These are phyloP conservation scores for Purpureocillium takamizusanense DNA, from an alignment of 2,329 filamentous ascomycete species.

Conservation along the genomic window DNA sequence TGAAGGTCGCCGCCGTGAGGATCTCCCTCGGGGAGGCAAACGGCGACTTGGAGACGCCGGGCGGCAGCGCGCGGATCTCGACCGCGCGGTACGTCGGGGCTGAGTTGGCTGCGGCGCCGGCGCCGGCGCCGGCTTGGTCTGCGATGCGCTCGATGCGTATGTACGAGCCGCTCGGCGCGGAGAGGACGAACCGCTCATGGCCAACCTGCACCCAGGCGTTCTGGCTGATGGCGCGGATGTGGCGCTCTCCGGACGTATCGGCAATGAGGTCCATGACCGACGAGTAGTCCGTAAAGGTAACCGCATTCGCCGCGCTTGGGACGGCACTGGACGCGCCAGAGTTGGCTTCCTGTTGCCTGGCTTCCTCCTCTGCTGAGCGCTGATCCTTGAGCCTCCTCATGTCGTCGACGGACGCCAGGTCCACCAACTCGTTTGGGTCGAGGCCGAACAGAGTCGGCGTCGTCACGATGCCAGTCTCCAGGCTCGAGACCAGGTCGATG, in stretches of 20 bases:
- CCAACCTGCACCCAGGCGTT: constrained; percentile 77
- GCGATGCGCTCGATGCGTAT: constrained; percentile 39
- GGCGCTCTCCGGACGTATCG: constrained; percentile 68
- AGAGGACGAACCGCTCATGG: constrained; percentile 62
- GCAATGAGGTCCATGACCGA: constrained; percentile 85
- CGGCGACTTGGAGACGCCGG: constrained; percentile 40
- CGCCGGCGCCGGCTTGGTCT: constrained; percentile 1
- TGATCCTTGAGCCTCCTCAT: constrained; percentile 46
- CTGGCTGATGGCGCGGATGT: constrained; percentile 67
- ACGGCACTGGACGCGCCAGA: constrained; percentile 3
- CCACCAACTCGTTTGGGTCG: constrained; percentile 69
- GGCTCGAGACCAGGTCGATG: constrained; percentile 87
- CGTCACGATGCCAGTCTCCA: constrained; percentile 78
- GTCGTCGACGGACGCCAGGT: constrained; percentile 53
- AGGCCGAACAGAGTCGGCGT: constrained; percentile 90
- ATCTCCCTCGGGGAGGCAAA: constrained; percentile 63
- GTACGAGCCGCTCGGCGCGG: constrained; percentile 53
- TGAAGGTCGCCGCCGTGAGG: constrained; percentile 55
- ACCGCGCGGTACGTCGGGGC: constrained; percentile 30
- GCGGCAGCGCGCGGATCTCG: constrained; percentile 39
- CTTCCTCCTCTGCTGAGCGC: constrained; percentile 35
- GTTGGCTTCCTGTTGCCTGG: constrained; percentile 8
- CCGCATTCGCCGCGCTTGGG: constrained; percentile 23
- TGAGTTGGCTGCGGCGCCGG: constrained; percentile 8
- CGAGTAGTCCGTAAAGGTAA: constrained; percentile 85